These are phyloP conservation scores for Saccharomyces eubayanus DNA, from an alignment of 805 yeast genomes.

Conservation along the genomic window DNA sequence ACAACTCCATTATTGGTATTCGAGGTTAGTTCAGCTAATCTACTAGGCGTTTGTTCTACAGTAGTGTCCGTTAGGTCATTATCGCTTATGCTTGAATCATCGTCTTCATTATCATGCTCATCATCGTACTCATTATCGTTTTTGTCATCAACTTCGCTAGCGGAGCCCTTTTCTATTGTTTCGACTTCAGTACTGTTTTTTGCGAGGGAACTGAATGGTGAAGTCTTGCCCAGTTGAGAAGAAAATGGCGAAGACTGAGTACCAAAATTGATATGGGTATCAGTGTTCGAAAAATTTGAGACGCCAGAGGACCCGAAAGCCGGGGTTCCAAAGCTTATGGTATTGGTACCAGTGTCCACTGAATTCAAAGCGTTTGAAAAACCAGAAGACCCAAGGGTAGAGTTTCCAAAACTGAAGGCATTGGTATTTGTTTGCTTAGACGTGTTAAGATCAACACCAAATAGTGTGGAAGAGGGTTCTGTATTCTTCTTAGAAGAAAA, in stretches of 20 bases:
- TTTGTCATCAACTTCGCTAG: slow-evolving; percentile 1
- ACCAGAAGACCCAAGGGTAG: neutral
- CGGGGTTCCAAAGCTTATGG: too few relatives aligned
- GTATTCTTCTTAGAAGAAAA: neutral
- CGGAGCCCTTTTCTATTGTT: slow-evolving; percentile 1
- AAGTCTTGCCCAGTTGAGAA: neutral
- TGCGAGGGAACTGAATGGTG: neutral
- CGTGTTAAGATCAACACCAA: neutral
- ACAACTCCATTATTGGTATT: neutral
- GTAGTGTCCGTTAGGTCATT: slow-evolving; percentile 17
- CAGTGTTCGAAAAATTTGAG: neutral
- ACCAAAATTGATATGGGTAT: neutral
- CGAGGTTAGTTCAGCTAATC: neutral
- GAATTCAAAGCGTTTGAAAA: neutral
- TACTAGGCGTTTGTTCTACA: slow-evolving; percentile 17
- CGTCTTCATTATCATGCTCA: neutral
- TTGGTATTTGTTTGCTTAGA: neutral
- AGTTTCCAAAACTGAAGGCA: neutral
- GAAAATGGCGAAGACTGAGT: neutral
- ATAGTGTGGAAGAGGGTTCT: neutral
- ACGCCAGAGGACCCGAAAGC: neutral
- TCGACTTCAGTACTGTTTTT: neutral
- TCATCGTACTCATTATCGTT: neutral
- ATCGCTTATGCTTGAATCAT: neutral
- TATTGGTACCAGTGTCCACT: neutral